Evolutionary conservation across 1,284 basidiomycete genomes (phyloP).

Genomic region (Ustilago tritici): DNA sequence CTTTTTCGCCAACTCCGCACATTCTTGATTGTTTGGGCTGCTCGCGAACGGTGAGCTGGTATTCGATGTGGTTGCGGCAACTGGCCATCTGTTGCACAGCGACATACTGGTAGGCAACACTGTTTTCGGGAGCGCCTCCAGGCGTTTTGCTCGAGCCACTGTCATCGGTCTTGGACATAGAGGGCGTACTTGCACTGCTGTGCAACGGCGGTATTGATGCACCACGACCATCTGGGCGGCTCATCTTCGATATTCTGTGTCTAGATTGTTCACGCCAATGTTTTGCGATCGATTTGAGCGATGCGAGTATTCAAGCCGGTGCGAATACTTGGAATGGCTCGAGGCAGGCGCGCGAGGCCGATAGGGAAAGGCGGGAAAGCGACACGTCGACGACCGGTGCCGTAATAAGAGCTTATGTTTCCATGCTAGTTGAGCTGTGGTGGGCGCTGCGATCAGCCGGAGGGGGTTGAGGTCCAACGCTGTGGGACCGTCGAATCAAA

Average conservation of each 20-base stretch:
- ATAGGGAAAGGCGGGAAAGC: background rate
- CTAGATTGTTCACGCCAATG: background rate
- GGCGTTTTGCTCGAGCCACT: slow-evolving; percentile 34
- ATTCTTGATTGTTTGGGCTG: slow-evolving; percentile 67
- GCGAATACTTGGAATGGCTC: background rate
- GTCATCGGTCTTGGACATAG: slow-evolving; percentile 32
- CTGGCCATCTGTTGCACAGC: slow-evolving; percentile 56
- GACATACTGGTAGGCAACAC: slow-evolving; percentile 60
- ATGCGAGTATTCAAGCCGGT: background rate
- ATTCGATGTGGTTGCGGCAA: slow-evolving; percentile 61
- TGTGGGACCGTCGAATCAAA: background rate
- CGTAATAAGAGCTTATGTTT: slow-evolving; percentile 2
- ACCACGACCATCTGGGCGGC: slow-evolving; percentile 18
- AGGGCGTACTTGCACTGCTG: slow-evolving; percentile 1
- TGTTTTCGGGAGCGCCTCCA: slow-evolving; percentile 24
- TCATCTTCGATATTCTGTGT: slow-evolving; percentile 13
- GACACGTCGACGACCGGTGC: background rate
- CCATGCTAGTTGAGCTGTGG: slow-evolving; percentile 20
- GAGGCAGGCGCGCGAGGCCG: background rate
- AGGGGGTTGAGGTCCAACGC: background rate
- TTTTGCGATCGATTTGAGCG: background rate
- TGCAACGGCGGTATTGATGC: slow-evolving; percentile 11
- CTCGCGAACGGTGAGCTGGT: slow-evolving; percentile 61
- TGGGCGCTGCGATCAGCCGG: background rate
- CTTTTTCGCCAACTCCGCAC: slow-evolving; percentile 76